Base-by-base conservation (phyloP, 2,329 filamentous ascomycete genomes). In the Beauveria australis region DNA sequence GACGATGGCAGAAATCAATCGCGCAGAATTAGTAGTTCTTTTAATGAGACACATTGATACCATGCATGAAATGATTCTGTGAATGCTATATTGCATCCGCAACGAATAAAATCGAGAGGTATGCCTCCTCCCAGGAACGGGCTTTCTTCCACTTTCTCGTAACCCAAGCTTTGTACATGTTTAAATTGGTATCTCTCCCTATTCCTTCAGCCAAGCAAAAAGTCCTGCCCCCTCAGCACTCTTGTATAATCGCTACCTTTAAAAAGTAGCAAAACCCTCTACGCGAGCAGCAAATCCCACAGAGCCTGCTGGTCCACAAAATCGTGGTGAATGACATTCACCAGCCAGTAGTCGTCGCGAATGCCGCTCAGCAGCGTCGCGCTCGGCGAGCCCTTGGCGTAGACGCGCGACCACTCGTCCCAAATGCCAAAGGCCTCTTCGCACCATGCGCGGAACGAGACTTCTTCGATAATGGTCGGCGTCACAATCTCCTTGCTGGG, bases 371-470 rank as follows among this genome's bases (percentile, higher is more conserved):
- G 76, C 60, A 97, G 78, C 69, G 82, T 84, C 67, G 88, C 86
- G 62, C 87, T 92, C 56, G 84, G 79, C 3, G 87, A 89, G 6
- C 83, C 85, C 53, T 86, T 81, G n/a, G 85, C 85, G 73, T 96
- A 97, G 52, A 97, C 89, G 66, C 89, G 82, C 63, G 89, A 87
- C 94, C 94, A 99, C 77, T 97, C 94, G 47, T 81, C 83, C 89
- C 93, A 97, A 69, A 97, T 96, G 37, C 88, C 89, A 76, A 94
- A 99, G 1, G 94, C 93, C 79, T 99, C 94, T 71, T 97, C 94
- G 61, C 86, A 84, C 94, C 94, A 99, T 8, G 92, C 91, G 64
- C 86, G 82, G 80, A 97, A 97, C 71, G 89, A 94, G 56, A 96
- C 91, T 67, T 92, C 90, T 72, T 97, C 93, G 68, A 97, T 96